These are phyloP conservation scores for Populus davidiana DNA, from an alignment of 345 rosid genomes.

Conservation along the genomic window DNA sequence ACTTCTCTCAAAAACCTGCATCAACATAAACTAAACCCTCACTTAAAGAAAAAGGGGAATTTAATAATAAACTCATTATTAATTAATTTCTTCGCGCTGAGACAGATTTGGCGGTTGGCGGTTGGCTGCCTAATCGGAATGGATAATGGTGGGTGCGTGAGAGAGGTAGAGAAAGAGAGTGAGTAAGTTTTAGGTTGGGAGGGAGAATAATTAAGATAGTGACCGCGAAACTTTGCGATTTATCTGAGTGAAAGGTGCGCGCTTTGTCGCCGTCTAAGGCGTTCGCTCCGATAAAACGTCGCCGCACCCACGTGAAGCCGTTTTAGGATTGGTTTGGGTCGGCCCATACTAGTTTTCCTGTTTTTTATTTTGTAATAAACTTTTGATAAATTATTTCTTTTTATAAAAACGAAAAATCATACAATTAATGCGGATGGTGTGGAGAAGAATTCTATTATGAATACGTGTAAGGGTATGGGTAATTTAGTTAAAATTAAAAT, in stretches of 20 bases:
- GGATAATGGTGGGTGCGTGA: constrained; percentile 29
- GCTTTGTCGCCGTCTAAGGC: constrained; percentile 27
- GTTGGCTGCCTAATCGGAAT: constrained; percentile 14
- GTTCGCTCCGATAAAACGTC: constrained; percentile 25
- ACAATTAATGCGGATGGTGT: too few relatives aligned
- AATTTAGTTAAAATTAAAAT: too few relatives aligned
- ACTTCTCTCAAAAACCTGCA: background rate
- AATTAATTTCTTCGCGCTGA: constrained; percentile 4
- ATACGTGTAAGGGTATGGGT: too few relatives aligned
- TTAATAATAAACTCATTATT: background rate
- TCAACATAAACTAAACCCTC: background rate
- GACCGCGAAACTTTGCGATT: background rate
- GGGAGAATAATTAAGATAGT: background rate
- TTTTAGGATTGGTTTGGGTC: too few relatives aligned
- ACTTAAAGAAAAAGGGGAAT: background rate
- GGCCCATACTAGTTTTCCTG: too few relatives aligned
- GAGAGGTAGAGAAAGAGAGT: background rate
- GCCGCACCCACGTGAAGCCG: constrained; percentile 13
- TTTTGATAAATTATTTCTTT: too few relatives aligned
- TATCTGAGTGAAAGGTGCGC: constrained; percentile 8
- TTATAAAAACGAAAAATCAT: too few relatives aligned
- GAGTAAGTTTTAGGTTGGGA: background rate
- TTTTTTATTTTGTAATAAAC: too few relatives aligned
- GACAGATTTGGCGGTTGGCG: constrained; percentile 30
- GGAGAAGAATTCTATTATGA: too few relatives aligned